These are phyloP conservation scores for Cladosporium velox DNA, from an alignment of 2,329 filamentous ascomycete genomes.

Conservation along the genomic window DNA sequence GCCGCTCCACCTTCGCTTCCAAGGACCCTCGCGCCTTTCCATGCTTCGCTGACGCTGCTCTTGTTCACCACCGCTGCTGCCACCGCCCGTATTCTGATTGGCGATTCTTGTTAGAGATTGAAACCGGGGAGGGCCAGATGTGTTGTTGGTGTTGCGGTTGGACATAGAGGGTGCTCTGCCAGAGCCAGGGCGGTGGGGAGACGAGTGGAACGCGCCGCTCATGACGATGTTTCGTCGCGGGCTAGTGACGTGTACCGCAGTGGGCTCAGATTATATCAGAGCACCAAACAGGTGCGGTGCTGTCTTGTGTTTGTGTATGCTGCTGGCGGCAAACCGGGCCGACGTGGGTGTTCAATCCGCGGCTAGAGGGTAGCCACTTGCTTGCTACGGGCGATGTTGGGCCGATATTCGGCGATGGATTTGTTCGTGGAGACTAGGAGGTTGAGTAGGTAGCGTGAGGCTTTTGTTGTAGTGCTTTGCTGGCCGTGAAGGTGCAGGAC, in stretches of 20 bases:
- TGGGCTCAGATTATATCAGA: not conserved
- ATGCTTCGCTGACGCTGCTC: constrained; percentile 20
- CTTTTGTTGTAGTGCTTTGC: not conserved
- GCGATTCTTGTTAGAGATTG: constrained; percentile 17
- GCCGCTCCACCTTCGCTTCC: constrained; percentile 17
- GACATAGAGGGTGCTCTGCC: constrained; percentile 6
- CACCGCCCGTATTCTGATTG: not conserved
- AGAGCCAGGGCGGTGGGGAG: constrained; percentile 10
- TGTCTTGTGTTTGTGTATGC: not conserved
- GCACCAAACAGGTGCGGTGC: not conserved
- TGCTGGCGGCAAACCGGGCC: constrained; percentile 16
- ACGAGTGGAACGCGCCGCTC: constrained; percentile 18
- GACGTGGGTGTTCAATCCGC: constrained; percentile 11
- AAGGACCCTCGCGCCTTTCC: constrained; percentile 16
- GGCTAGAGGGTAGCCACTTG: constrained; percentile 1
- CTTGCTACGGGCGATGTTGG: not conserved
- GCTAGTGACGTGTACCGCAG: not conserved
- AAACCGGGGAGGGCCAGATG: constrained; percentile 5
- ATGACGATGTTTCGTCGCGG: constrained; percentile 4
- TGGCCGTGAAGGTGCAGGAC: not conserved
- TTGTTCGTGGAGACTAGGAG: not conserved
- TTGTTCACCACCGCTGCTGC: not conserved
- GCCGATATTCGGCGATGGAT: not conserved
- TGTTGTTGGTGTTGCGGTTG: not conserved
- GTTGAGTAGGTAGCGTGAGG: not conserved